Base-by-base conservation (phyloP, 1,139 yeast genomes). In the Pichia terricola region DNA sequence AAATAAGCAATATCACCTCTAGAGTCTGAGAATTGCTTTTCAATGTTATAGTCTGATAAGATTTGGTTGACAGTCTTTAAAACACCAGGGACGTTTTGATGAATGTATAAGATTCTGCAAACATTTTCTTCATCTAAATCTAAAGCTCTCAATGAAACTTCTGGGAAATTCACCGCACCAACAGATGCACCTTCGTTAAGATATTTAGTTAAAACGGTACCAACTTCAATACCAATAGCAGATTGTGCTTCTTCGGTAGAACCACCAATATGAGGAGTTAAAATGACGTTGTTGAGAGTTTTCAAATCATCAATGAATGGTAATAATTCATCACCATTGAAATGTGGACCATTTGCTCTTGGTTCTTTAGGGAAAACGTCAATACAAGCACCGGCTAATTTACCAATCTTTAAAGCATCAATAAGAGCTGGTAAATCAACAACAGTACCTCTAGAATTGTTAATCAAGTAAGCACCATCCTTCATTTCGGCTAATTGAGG, bases 101-200 rank as follows among this genome's bases (percentile, higher is more conserved):
- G 98, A 62, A 89, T 86, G 69, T 91, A 91, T 60, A 94, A 74
- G 38, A 91, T 96, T 72, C 98, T 86, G 55, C 89, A 97, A 42
- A 81, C 76, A 63, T 84, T 75, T 60, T 83, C 81, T 68, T 87
- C 95, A 60, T 88, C 96, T 64, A 83, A 75, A 62, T 87, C 86
- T 56, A 89, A 74, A 32, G 91, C 83, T 70, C 97, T 85, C 60
- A 91, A 74, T 26, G 91, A 72, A 54, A 94, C 97, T 70, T 94
- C 98, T 59, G 99, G 98, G 95, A 94, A 89, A 74, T 91, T 91
- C 50, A 91, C 98, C 7, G 98, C 91, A 59, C 96, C 97, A 46
- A 76, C 75, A n/a, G 97, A 84, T 57, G 81, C 74, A 70, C 98
- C 98, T 71, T 91, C 98, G 67, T 89, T 91, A 64, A 91, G 83